Evolutionary conservation across 2,329 filamentous ascomycete species (phyloP).

Genomic region (Saccharata proteae): DNA sequence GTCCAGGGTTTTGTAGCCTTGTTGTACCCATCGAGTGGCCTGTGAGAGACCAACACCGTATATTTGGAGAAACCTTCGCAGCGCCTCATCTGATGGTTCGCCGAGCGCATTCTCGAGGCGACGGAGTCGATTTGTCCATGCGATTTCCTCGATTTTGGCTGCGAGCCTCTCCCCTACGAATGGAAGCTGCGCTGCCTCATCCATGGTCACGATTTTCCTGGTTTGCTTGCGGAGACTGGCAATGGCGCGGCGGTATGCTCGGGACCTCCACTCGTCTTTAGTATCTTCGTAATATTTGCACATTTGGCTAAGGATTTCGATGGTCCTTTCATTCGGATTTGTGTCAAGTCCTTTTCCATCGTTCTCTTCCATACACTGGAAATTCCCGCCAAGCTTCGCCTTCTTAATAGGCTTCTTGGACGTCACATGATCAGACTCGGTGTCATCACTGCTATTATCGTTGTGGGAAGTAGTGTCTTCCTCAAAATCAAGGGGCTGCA

Average conservation of each 20-base stretch:
- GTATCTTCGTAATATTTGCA: conserved; percentile 61
- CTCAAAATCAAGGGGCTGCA: conserved; percentile 26
- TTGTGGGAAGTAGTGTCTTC: conserved; percentile 19
- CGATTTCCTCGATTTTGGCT: conserved; percentile 82
- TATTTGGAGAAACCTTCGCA: conserved; percentile 62
- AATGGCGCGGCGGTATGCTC: conserved; percentile 68
- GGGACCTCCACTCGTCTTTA: conserved; percentile 65
- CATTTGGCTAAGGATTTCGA: conserved; percentile 69
- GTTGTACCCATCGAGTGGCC: conserved; percentile 63
- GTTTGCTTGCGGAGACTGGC: conserved; percentile 56
- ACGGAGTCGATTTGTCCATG: conserved; percentile 56
- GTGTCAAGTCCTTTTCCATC: conserved; percentile 29
- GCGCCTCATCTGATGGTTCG: conserved; percentile 52
- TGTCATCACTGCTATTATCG: conserved; percentile 15
- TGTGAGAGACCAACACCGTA: conserved; percentile 65
- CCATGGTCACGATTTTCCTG: conserved; percentile 51
- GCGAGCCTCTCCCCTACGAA: conserved; percentile 63
- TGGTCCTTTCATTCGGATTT: conserved; percentile 65
- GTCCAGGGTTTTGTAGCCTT: conserved; percentile 61
- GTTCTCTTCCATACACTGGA: conserved; percentile 49
- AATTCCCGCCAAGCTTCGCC: conserved; percentile 24
- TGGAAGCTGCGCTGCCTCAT: conserved; percentile 56
- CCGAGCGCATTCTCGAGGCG: conserved; percentile 58
- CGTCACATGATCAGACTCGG: conserved; percentile 16
- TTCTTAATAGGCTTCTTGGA: conserved; percentile 12